Percentiles rank a stretch among this genome's conserved stretches.
These are phyloP conservation scores for Geranium rotundifolium DNA, from an alignment of 345 rosid species.

Conservation along the genomic window DNA sequence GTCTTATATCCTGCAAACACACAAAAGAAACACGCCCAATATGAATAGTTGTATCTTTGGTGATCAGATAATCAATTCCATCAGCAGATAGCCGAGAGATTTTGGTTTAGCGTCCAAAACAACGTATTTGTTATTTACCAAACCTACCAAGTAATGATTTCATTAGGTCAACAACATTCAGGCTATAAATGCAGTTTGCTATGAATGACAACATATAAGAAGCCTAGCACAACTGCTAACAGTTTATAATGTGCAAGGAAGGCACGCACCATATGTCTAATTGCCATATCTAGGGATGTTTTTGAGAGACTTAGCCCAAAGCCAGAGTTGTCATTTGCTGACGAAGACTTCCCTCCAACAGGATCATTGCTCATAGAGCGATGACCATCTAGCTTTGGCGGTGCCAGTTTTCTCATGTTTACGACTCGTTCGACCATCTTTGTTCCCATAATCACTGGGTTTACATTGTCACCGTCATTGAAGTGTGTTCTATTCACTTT, in stretches of 20 bases:
- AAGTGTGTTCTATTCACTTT: constrained; percentile 20
- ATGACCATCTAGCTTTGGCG: neutral
- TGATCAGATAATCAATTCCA: no score
- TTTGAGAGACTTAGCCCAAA: constrained; percentile 1
- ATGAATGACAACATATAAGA: neutral
- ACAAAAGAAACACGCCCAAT: neutral
- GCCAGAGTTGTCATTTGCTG: neutral
- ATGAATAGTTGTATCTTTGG: neutral
- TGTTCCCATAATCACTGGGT: constrained; percentile 5
- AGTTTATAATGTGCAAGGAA: neutral
- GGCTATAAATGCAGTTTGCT: neutral
- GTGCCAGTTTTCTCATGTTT: constrained; percentile 4
- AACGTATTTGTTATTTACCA: no score
- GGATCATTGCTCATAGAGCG: neutral
- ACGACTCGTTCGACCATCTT: constrained; percentile 3
- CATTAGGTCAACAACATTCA: no score
- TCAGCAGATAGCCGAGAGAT: no score
- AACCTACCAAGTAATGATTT: no score
- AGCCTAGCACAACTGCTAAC: neutral
- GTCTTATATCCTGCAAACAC: constrained; percentile 57
- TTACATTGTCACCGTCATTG: constrained; percentile 1
- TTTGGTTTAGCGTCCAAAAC: no score
- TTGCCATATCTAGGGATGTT: constrained; percentile 5
- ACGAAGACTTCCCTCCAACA: neutral
- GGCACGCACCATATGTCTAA: constrained; percentile 3